Percentiles rank a stretch among this genome's conserved stretches.
These are phyloP conservation scores for Pythium rishiriense DNA, from an alignment of 352 stramenopile species.

Conservation along the genomic window DNA sequence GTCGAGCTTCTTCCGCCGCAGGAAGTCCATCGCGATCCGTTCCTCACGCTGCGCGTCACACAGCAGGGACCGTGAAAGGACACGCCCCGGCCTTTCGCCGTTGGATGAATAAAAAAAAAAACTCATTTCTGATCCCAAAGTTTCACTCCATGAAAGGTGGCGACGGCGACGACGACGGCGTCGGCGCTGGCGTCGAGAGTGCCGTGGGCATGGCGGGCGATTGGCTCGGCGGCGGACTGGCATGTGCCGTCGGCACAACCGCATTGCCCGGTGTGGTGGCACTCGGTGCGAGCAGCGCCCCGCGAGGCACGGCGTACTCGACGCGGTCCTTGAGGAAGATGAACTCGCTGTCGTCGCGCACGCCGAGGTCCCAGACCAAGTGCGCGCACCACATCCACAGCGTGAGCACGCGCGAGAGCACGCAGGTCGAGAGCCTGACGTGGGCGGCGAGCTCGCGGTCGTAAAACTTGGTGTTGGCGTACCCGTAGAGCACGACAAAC, in stretches of 20 bases:
- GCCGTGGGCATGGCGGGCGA: neutral
- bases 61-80: conserved; percentile 1
- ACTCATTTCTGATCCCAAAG: conserved; percentile 3
- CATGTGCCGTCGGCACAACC: neutral
- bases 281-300: neutral
- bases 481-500: conserved; percentile 32
- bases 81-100: neutral
- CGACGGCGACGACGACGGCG: neutral
- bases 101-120: neutral
- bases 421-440: conserved; percentile 15
- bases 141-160: neutral
- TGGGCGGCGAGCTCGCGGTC: conserved; percentile 10
- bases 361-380: conserved; percentile 34
- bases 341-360: conserved; percentile 29
- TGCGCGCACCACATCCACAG: conserved; percentile 32
- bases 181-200: neutral
- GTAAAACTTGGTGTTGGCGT: conserved; percentile 20
- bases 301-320: conserved; percentile 25
- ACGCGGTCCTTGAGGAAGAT: conserved; percentile 31
- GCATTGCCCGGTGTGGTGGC: neutral
- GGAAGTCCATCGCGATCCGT: conserved; percentile 47
- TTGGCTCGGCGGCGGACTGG: neutral
- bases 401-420: conserved; percentile 30
- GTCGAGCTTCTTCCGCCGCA: conserved; percentile 61
- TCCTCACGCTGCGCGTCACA: neutral